Percentiles rank a stretch among this genome's conserved stretches.
Conservation (phyloP, 768 basidiomycete genomes). For the Suillus hirtellus region DNA sequence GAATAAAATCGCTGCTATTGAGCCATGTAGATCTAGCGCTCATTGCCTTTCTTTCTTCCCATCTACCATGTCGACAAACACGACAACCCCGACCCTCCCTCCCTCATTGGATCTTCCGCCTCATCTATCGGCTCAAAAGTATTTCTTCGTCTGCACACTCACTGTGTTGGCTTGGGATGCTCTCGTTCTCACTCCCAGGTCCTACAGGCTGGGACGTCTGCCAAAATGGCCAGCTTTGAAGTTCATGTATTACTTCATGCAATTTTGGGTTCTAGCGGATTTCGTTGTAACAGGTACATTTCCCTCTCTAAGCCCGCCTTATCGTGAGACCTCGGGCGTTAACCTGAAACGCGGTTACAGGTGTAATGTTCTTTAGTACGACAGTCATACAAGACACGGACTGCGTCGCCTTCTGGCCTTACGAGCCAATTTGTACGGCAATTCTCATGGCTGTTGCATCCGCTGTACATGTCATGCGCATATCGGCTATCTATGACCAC, state of each 20-base stretch:
- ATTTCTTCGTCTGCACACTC: slow-evolving; percentile 86
- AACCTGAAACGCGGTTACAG: slow-evolving; percentile 35
- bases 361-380: slow-evolving; percentile 84
- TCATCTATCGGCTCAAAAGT: slow-evolving; percentile 83
- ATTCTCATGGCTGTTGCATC: slow-evolving; percentile 69
- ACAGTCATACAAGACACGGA: slow-evolving; percentile 53
- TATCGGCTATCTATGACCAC: slow-evolving; percentile 79
- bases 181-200: slow-evolving; percentile 78
- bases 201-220: slow-evolving; percentile 67
- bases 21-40: slow-evolving; percentile 7
- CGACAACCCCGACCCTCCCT: slow-evolving; percentile 42
- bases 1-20: slow-evolving; percentile 8
- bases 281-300: slow-evolving; percentile 69
- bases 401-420: slow-evolving; percentile 75
- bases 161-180: slow-evolving; percentile 91
- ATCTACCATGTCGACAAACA: slow-evolving; percentile 21
- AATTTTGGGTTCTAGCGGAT: slow-evolving; percentile 77
- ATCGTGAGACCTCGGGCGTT: slow-evolving; percentile 5
- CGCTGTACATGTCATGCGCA: slow-evolving; percentile 76
- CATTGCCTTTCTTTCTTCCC: not conserved
- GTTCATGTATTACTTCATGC: slow-evolving; percentile 70
- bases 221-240: slow-evolving; percentile 77
- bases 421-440: slow-evolving; percentile 85
- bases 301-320: slow-evolving; percentile 7
- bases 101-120: slow-evolving; percentile 71